Evolutionary conservation across 805 yeast species (phyloP).

Genomic region (Wickerhamomyces bovis): DNA sequence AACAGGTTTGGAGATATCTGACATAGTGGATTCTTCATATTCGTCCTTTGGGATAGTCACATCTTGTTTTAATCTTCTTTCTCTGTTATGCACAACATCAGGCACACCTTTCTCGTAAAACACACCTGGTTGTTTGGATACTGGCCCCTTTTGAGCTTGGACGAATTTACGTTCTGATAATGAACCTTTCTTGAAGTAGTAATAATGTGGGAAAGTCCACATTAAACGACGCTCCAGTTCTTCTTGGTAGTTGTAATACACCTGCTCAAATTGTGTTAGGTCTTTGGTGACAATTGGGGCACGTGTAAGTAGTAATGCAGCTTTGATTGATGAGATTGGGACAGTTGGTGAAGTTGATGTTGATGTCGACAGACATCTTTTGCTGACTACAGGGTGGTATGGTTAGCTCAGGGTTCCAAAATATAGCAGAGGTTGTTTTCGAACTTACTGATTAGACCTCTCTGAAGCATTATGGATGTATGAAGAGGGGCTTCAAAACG

Average conservation of each 20-base stretch:
- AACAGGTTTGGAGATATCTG: constrained; percentile 63
- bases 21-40: constrained; percentile 34
- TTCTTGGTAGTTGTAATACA: constrained; percentile 76
- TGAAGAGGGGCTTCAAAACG: neutral
- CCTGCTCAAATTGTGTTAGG: constrained; percentile 60
- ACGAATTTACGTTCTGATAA: constrained; percentile 77
- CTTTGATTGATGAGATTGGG: constrained; percentile 22
- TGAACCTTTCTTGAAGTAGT: constrained; percentile 85
- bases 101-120: constrained; percentile 83
- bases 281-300: constrained; percentile 82
- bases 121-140: constrained; percentile 63
- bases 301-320: constrained; percentile 68
- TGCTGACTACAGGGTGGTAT: constrained; percentile 8
- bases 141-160: constrained; percentile 71
- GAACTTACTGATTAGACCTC: neutral
- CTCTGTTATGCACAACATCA: constrained; percentile 82
- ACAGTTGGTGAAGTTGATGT: constrained; percentile 16
- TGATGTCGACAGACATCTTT: constrained; percentile 19
- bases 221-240: constrained; percentile 84
- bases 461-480: neutral
- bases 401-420: neutral
- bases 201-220: constrained; percentile 97
- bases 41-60: constrained; percentile 61
- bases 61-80: constrained; percentile 76
- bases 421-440: neutral